These are phyloP conservation scores for Anisodus acutangulus DNA, from an alignment of 257 asterid species.

Conservation along the genomic window DNA sequence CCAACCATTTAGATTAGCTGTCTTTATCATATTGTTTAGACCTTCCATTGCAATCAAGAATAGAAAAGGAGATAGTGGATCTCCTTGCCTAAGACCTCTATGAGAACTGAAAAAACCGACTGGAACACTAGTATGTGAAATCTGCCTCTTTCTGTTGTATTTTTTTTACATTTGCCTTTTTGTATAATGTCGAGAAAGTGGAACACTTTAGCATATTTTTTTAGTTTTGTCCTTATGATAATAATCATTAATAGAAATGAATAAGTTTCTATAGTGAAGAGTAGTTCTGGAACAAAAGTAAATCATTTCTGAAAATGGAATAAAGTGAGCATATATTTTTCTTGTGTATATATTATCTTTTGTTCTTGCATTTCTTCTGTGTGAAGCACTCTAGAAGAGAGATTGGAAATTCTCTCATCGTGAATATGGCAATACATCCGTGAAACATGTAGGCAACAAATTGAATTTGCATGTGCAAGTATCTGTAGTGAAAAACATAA, in stretches of 20 bases:
- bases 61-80: no score
- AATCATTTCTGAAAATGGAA: constrained; percentile 4
- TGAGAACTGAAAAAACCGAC: no score
- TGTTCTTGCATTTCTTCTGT: neutral
- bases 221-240: constrained; percentile 15
- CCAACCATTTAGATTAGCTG: no score
- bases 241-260: neutral
- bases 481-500: constrained; percentile 7
- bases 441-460: neutral
- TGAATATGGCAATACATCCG: neutral
- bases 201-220: neutral
- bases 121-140: no score
- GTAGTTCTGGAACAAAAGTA: constrained; percentile 27
- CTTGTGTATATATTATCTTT: neutral
- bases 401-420: neutral
- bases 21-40: no score
- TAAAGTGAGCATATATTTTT: neutral
- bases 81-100: no score
- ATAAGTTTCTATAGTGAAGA: constrained; percentile 3
- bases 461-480: neutral
- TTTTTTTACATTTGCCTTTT: constrained; percentile 1
- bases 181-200: neutral
- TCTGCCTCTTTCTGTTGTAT: neutral
- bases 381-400: neutral
- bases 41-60: no score